Conservation (phyloP, 257 asterid species). For the Primulina eburnea region DNA sequence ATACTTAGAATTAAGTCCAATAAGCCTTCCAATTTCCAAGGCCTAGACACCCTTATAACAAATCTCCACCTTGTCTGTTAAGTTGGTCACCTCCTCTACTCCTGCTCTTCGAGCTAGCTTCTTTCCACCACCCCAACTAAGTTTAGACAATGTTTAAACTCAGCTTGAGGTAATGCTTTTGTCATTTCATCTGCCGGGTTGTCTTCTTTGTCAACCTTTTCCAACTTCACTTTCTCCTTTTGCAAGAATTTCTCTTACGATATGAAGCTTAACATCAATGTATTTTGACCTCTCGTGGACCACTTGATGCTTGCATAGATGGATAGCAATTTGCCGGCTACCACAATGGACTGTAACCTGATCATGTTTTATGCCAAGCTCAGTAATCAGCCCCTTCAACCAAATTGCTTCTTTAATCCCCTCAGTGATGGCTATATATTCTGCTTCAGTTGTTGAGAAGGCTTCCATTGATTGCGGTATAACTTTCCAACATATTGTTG, state of each 20-base stretch:
- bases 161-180: no score
- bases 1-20: no score
- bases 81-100: no score
- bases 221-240: neutral
- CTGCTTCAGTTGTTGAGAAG: neutral
- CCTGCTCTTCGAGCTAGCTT: no score
- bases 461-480: neutral
- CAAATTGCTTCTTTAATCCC: neutral
- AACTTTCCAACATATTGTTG: neutral
- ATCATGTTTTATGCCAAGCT: neutral
- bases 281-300: neutral
- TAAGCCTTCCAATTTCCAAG: no score
- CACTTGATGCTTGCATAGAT: neutral
- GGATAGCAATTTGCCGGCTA: constrained; percentile 3
- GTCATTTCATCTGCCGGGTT: no score
- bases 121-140: no score
- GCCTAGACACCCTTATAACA: no score
- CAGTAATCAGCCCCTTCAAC: neutral
- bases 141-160: no score
- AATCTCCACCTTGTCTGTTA: no score
- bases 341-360: neutral
- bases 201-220: no score
- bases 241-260: neutral
- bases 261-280: constrained; percentile 1
- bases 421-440: no score